Evolutionary conservation across 768 basidiomycete species (phyloP).

Genomic region (Amanita pseudoporphyria): DNA sequence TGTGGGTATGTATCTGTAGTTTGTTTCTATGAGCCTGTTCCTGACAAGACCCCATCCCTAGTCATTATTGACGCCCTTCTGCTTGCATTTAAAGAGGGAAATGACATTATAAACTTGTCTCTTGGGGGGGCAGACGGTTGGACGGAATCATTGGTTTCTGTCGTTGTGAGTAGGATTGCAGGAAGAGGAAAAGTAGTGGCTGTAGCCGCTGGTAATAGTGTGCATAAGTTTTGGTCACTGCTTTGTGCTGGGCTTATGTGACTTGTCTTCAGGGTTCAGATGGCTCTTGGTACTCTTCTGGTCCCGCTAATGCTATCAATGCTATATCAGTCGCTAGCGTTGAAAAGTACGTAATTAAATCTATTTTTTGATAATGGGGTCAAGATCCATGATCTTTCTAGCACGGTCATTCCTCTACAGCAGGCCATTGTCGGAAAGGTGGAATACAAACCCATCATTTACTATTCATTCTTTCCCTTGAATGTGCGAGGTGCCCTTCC

Average conservation of each 20-base stretch:
- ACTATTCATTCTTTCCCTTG: slow-evolving; percentile 42
- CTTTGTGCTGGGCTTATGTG: background rate
- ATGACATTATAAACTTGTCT: slow-evolving; percentile 60
- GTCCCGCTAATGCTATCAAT: slow-evolving; percentile 41
- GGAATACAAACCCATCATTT: slow-evolving; percentile 38
- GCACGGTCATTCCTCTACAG: slow-evolving; percentile 48
- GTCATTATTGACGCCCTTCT: slow-evolving; percentile 41
- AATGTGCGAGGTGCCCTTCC: slow-evolving; percentile 34
- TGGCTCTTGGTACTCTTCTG: slow-evolving; percentile 54
- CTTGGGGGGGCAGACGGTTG: slow-evolving; percentile 56
- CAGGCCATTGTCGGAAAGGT: slow-evolving; percentile 43
- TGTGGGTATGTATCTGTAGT: slow-evolving; percentile 31
- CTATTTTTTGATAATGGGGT: background rate
- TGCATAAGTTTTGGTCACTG: slow-evolving; percentile 5
- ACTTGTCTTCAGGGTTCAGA: slow-evolving; percentile 29
- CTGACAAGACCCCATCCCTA: slow-evolving; percentile 6
- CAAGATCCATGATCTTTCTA: slow-evolving; percentile 12
- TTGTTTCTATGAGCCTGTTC: background rate
- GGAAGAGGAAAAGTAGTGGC: slow-evolving; percentile 50
- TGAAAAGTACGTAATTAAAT: slow-evolving; percentile 31
- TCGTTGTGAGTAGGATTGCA: slow-evolving; percentile 51
- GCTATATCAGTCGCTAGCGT: slow-evolving; percentile 49
- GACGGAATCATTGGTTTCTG: slow-evolving; percentile 44
- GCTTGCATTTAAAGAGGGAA: slow-evolving; percentile 38
- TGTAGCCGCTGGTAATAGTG: slow-evolving; percentile 50